A percentile compares a stretch with the other conserved stretches of the same genome.
Conservation (phyloP, 805 yeast genomes). For the Candida stauntonica region DNA sequence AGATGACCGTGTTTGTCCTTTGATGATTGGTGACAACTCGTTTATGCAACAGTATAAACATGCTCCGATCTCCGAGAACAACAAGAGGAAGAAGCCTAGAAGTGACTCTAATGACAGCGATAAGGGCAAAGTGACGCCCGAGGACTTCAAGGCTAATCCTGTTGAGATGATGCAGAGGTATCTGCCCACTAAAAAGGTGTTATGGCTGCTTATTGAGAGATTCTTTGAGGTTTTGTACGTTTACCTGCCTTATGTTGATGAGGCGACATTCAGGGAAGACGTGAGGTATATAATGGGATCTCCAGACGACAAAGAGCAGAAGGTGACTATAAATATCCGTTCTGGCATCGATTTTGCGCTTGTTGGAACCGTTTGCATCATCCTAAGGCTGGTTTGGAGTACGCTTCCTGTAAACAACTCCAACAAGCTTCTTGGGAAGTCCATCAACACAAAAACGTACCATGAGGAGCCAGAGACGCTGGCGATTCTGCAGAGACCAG, state of each 20-base stretch:
- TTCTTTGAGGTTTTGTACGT: slow-evolving; percentile 59
- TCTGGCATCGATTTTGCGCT: slow-evolving; percentile 40
- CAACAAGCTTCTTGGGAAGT: slow-evolving; percentile 15
- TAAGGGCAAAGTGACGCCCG: slow-evolving; percentile 12
- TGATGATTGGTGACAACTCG: slow-evolving; percentile 41
- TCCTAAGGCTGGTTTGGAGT: slow-evolving; percentile 52
- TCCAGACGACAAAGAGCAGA: slow-evolving; percentile 28
- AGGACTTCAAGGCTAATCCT: slow-evolving; percentile 27
- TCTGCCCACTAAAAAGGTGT: slow-evolving; percentile 50
- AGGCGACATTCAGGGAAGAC: slow-evolving; percentile 41
- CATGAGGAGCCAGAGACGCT: slow-evolving; percentile 16
- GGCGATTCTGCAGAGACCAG: slow-evolving; percentile 33
- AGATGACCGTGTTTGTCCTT: slow-evolving; percentile 39
- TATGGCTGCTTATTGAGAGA: slow-evolving; percentile 53
- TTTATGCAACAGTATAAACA: slow-evolving; percentile 12
- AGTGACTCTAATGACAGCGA: slow-evolving; percentile 15
- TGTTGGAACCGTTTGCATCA: slow-evolving; percentile 47
- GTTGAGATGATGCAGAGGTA: slow-evolving; percentile 34
- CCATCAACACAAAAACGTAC: slow-evolving; percentile 17
- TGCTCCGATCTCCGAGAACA: not conserved
- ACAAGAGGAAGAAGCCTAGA: slow-evolving; percentile 15
- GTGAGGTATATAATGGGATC: slow-evolving; percentile 43
- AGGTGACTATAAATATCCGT: slow-evolving; percentile 29
- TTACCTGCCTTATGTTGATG: slow-evolving; percentile 65
- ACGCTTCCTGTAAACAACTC: slow-evolving; percentile 42